These are phyloP conservation scores for Suillus fuscotomentosus DNA, from an alignment of 768 basidiomycete genomes.

Conservation along the genomic window DNA sequence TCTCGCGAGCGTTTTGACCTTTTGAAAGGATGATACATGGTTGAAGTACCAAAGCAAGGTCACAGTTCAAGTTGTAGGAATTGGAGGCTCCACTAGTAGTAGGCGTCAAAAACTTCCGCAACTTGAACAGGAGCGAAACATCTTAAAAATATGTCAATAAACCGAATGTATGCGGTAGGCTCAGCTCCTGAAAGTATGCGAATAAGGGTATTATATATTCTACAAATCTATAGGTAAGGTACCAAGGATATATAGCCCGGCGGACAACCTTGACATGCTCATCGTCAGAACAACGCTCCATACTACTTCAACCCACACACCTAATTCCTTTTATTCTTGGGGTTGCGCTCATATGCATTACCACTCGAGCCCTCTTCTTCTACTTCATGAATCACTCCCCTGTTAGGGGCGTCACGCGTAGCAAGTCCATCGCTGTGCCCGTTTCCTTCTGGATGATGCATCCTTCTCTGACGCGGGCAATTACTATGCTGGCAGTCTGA, in stretches of 20 bases:
- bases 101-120: background rate
- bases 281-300: background rate
- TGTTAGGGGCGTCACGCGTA: slow-evolving; percentile 10
- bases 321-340: slow-evolving; percentile 20
- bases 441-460: slow-evolving; percentile 8
- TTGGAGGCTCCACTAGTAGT: background rate
- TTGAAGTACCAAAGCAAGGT: background rate
- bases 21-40: slow-evolving; percentile 7
- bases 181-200: background rate
- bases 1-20: slow-evolving; percentile 14
- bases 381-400: slow-evolving; percentile 18
- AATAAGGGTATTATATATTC: background rate
- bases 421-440: background rate
- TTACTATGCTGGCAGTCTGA: slow-evolving; percentile 20
- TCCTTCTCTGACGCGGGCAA: slow-evolving; percentile 4
- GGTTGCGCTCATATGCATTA: slow-evolving; percentile 52
- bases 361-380: slow-evolving; percentile 22
- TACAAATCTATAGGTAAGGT: background rate
- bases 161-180: background rate
- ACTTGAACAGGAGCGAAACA: background rate
- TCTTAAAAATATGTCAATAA: background rate
- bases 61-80: background rate
- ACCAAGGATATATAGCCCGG: background rate
- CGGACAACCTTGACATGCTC: background rate
- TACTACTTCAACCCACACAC: background rate